Evolutionary conservation across 106 monocot species (phyloP).

Genomic region (Dioscorea alata): DNA sequence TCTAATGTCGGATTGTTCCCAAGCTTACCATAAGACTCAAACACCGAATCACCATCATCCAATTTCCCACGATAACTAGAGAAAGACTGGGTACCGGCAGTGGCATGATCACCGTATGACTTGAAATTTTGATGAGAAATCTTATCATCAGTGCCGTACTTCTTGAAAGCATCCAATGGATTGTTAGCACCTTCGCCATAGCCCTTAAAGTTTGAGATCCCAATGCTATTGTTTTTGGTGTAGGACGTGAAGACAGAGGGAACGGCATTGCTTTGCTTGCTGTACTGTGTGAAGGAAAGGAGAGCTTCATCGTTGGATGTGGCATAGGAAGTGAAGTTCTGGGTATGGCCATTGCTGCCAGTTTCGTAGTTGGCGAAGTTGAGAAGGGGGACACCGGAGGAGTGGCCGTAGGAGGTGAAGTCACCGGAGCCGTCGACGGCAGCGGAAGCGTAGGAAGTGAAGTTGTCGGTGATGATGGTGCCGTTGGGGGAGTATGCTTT

Average conservation of each 20-base stretch:
- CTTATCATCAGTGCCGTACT: slow-evolving; percentile 47
- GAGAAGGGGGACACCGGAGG: slow-evolving; percentile 40
- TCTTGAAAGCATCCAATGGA: slow-evolving; percentile 36
- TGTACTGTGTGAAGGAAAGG: slow-evolving; percentile 72
- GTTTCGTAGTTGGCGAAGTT: slow-evolving; percentile 77
- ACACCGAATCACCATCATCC: slow-evolving; percentile 86
- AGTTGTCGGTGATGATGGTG: slow-evolving; percentile 70
- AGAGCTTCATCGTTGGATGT: slow-evolving; percentile 57
- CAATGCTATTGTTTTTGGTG: slow-evolving; percentile 50
- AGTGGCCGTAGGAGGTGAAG: slow-evolving; percentile 42
- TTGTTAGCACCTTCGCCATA: slow-evolving; percentile 50
- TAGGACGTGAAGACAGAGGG: slow-evolving; percentile 45
- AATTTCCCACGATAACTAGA: slow-evolving; percentile 54
- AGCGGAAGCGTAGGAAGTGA: slow-evolving; percentile 64
- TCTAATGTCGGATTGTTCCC: slow-evolving; percentile 21
- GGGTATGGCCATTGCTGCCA: slow-evolving; percentile 23
- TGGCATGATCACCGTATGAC: slow-evolving; percentile 29
- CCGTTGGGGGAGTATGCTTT: slow-evolving; percentile 45
- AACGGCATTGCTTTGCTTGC: slow-evolving; percentile 36
- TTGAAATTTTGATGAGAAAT: slow-evolving; percentile 51
- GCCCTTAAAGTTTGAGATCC: slow-evolving; percentile 42
- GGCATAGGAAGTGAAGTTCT: slow-evolving; percentile 48
- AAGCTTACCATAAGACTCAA: slow-evolving; percentile 66
- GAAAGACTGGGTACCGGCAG: slow-evolving; percentile 41
- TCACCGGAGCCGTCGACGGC: slow-evolving; percentile 43